Percentiles rank a stretch among this genome's conserved stretches.
Conservation (phyloP, 805 yeast genomes). For the Ogataea pini region DNA sequence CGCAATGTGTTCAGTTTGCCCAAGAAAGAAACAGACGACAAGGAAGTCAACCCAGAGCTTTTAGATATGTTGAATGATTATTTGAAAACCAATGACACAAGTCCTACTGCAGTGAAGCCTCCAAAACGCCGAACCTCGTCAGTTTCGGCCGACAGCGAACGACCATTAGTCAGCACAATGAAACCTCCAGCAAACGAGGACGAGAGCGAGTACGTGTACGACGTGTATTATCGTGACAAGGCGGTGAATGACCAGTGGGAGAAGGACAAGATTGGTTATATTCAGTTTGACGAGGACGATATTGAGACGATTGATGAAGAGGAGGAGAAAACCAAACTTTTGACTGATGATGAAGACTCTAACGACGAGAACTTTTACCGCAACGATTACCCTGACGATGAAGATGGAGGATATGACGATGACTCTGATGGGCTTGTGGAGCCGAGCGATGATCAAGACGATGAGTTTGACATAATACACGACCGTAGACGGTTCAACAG, state of each 20-base stretch:
- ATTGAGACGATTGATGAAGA: slow-evolving; percentile 39
- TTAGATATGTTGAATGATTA: slow-evolving; percentile 73
- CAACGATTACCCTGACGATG: slow-evolving; percentile 95
- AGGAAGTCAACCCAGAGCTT: slow-evolving; percentile 57
- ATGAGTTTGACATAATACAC: slow-evolving; percentile 37
- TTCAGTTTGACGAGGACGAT: slow-evolving; percentile 56
- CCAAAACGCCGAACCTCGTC: slow-evolving; percentile 34
- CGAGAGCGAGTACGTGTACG: slow-evolving; percentile 78
- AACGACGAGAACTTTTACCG: slow-evolving; percentile 90
- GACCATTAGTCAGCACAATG: slow-evolving; percentile 19
- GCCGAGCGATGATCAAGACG: slow-evolving; percentile 42
- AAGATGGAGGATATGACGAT: slow-evolving; percentile 57
- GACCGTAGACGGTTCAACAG: slow-evolving; percentile 34
- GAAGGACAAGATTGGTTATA: slow-evolving; percentile 48
- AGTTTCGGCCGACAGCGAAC: slow-evolving; percentile 21
- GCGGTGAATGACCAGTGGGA: slow-evolving; percentile 46
- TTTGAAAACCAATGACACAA: slow-evolving; percentile 41
- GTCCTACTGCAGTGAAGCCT: slow-evolving; percentile 22
- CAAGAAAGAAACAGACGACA: slow-evolving; percentile 14
- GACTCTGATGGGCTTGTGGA: slow-evolving; percentile 29
- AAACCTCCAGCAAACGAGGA: background rate
- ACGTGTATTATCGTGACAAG: slow-evolving; percentile 73
- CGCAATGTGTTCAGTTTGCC: slow-evolving; percentile 29
- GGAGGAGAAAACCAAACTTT: slow-evolving; percentile 32
- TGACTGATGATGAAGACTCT: slow-evolving; percentile 76